Evolutionary conservation across 1,284 basidiomycete species (phyloP), one percentile per base, ranked within the genome.

Genomic region (Pseudozyma pruni): DNA sequence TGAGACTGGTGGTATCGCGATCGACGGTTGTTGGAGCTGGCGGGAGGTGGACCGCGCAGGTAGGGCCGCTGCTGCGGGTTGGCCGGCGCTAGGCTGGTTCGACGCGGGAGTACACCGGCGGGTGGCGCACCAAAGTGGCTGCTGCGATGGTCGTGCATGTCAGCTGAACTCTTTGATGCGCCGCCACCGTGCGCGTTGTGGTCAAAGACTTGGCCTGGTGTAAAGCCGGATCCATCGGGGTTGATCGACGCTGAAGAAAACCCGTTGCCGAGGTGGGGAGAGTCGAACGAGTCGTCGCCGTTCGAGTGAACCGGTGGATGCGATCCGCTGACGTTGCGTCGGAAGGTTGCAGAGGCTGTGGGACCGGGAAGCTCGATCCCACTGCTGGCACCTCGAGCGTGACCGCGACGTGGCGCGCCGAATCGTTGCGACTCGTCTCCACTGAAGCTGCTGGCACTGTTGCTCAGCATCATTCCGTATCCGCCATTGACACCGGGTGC

Each of bases 151-250:
- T 64, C 61, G 14, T 51, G 61, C 61, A 58, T 61, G 32, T 54
- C 58, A 3, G 38, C 29, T 2, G 54, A 52, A 5, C 32, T 25
- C n/a, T 56, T 46, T 11, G 69, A 53, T 35, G 56, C 49, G 42
- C 59, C 55, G 17, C 52, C 58, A n/a, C 55, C 55, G 48, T 41
- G 14, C 9, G 59, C 58, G 40, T 34, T 52, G 48, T 72, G 63
- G 39, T 68, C 58, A 40, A 74, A 62, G 32, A 59, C 35, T 46
- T 67, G 62, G 17, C 72, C 72, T 20, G 72, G 67, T 16, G 50
- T 49, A 43, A 74, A 74, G 9, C 67, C 62, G 5, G 67, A 70
- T 7, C 72, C 72, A 32, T 74, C 72, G 1, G 72, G 72, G 31
- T 50, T 25, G 19, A 66, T 23, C 2, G 60, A 58, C 0, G 48